Evolutionary conservation across 306 rosid species (phyloP), one percentile per base, ranked within the genome.

Genomic region (Fragaria iinumae): DNA sequence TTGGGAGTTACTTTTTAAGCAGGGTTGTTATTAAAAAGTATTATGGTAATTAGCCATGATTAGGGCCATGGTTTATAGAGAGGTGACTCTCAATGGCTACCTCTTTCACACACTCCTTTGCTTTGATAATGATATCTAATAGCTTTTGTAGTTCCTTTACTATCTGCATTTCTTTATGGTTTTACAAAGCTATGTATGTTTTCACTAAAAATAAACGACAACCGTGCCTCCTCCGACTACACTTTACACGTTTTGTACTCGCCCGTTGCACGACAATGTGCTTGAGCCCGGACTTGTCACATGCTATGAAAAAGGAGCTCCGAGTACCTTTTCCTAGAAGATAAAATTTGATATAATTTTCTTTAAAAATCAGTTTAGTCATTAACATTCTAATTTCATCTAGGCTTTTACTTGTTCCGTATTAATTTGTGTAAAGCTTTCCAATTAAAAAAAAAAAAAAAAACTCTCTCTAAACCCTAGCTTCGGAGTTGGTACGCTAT

Each of bases 101-200:
- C 77, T 69, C 90, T 79, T 81, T 76, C 81, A 72, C 83, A 86
- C 87, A 86, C 83, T 55, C 71, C 81, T 87, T 90, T 91, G 67
- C 87, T 68, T 72, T 84, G 91, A 89, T 82, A 86, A 85, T 89
- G 91, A 89, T 90, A 88, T 84, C 81, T 72, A 89, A 83, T 89
- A 82, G 10, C 79, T 91, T 91, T 87, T 78, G 43, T 5, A 5
- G 7, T 0, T 1, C 66, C 55, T 76, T 78, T 55, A n/a, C 77
- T 78, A 20, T 70, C 23, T 60, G 67, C 75, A 73, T 41, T 43
- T 52, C 18, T 56, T 38, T 45, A 23, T 65, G 18, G 77, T 77
- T 85, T 80, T 85, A 84, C 76, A 86, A 69, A 59, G 69, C 84
- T 79, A 71, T 81, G 80, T 80, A 79, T 84, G 75, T 69, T 86